Evolutionary conservation across 2,329 filamentous ascomycete genomes (phyloP), one percentile per base, ranked within the genome.

Genomic region (Trichoderma koningiopsis): DNA sequence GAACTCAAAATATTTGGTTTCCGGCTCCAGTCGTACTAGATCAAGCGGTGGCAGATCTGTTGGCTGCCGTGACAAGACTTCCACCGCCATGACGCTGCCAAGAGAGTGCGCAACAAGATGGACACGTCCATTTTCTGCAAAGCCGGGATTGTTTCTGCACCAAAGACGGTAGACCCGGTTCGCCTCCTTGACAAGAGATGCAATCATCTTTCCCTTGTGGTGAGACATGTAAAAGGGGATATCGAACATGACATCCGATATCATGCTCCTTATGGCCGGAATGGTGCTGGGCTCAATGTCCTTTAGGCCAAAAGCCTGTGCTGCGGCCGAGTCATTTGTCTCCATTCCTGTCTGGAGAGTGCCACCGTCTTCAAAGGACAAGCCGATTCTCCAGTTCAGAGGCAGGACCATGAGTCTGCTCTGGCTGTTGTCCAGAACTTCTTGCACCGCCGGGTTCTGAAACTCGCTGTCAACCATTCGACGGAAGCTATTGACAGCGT

Each of bases 141-240:
- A 99, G 0, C 90, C 92, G 0, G 93, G 92, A 72, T 99, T 98
- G 77, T 98, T 97, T 58, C 87, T 86, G 76, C 94, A 97, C 96
- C 96, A 99, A 1, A 98, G 85, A 22, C 92, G 88, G 77, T 97
- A 98, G n/a, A 99, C 92, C 5, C 95, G 88, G 76, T 99, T 99
- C 8, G 96, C 95, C 81, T 99, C 96, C 70, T 87, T 87, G 52
- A 97, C 90, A 59, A 97, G 89, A 1, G 96, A 94, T 55, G 90
- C 87, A 62, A 97, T 92, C 94, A 99, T 98, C 79, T 94, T 97
- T 4, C 91, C 88, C 76, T 98, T 97, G 80, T 98, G 95, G 70
- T 96, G 92, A 0, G 95, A 98, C 81, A 99, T 90, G 81, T 98
- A 99, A 77, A 97, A 98, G 0, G 96, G 96, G 61, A 99, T 95